Percentiles rank a stretch among this genome's conserved stretches.
Evolutionary conservation across 2,329 filamentous ascomycete genomes (phyloP).

Genomic region (Claviceps sp.): DNA sequence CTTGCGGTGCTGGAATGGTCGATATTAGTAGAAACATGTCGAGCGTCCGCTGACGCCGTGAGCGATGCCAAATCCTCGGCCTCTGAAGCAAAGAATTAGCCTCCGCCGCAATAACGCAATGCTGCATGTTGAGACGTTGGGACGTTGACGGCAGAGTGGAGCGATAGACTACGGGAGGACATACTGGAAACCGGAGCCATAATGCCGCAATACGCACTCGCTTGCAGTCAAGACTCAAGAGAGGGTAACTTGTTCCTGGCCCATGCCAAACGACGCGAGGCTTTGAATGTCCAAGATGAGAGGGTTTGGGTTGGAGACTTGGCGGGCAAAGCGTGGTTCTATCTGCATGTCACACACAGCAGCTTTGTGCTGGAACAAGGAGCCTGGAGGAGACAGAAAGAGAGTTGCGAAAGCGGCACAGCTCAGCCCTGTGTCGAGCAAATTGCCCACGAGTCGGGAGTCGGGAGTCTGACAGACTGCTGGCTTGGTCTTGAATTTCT

Average conservation of each 20-base stretch:
- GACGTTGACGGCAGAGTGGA: not conserved
- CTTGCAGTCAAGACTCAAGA: not conserved
- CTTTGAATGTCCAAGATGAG: not conserved
- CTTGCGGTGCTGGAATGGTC: not conserved
- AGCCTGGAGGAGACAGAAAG: not conserved
- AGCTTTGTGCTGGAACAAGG: not conserved
- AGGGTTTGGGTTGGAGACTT: not conserved
- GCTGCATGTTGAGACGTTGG: not conserved
- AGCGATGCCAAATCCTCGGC: not conserved
- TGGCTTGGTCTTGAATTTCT: not conserved
- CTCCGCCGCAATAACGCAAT: not conserved
- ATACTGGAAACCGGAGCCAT: not conserved
- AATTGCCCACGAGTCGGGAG: not conserved
- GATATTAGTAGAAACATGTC: not conserved
- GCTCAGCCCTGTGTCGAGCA: not conserved
- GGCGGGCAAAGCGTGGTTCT: not conserved
- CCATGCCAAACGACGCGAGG: not conserved
- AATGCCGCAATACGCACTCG: not conserved
- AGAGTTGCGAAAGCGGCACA: not conserved
- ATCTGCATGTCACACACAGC: constrained; percentile 1
- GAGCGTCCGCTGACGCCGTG: not conserved
- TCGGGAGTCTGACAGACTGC: not conserved
- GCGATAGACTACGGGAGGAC: not conserved
- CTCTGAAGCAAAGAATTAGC: not conserved
- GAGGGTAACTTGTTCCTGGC: not conserved